Evolutionary conservation across 768 basidiomycete species (phyloP).

Genomic region (Coprinopsis sp.): DNA sequence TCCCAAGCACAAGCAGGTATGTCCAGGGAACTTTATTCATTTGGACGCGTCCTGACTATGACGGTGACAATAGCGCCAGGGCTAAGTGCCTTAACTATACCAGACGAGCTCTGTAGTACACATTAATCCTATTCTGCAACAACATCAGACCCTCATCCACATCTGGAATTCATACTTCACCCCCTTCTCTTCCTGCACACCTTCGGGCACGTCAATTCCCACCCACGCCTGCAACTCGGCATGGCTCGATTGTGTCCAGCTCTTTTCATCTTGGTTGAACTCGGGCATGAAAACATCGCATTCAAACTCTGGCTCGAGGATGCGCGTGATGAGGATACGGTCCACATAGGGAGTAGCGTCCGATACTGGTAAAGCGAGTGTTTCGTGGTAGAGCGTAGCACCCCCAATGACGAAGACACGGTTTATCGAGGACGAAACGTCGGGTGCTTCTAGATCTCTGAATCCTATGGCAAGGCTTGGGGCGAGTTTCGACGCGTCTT

Average conservation of each 20-base stretch:
- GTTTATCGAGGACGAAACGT: constrained; percentile 30
- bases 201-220: constrained; percentile 72
- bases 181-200: constrained; percentile 77
- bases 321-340: constrained; percentile 83
- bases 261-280: constrained; percentile 43
- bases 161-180: constrained; percentile 91
- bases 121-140: not conserved
- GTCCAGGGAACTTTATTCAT: constrained; percentile 15
- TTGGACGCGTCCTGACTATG: not conserved
- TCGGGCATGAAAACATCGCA: constrained; percentile 89
- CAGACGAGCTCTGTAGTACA: not conserved
- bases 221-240: constrained; percentile 70
- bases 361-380: constrained; percentile 38
- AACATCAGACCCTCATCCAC: constrained; percentile 56
- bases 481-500: constrained; percentile 25
- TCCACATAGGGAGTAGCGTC: constrained; percentile 48
- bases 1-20: constrained; percentile 95
- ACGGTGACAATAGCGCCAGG: constrained; percentile 52
- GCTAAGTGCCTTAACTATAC: constrained; percentile 39
- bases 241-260: constrained; percentile 62
- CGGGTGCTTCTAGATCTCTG: constrained; percentile 22
- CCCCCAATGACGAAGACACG: constrained; percentile 89
- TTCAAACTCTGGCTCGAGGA: constrained; percentile 67
- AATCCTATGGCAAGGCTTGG: constrained; percentile 41
- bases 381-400: constrained; percentile 73